Conservation (phyloP, 305 asterid genomes). For the Fraxinus sp. region DNA sequence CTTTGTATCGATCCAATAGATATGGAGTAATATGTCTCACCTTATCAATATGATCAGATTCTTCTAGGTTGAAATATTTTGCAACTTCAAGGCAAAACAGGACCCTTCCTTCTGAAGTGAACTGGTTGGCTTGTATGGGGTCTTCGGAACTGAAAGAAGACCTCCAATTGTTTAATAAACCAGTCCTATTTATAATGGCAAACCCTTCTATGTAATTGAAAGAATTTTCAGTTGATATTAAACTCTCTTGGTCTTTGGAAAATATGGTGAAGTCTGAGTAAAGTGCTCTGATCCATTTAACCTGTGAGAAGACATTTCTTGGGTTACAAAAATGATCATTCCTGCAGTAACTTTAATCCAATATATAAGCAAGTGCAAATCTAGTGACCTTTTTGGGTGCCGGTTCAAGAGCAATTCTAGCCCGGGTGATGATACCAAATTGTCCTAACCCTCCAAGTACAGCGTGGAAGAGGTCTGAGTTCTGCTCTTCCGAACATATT, state of each 20-base stretch:
- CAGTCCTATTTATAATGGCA: constrained; percentile 70
- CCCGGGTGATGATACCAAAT: constrained; percentile 84
- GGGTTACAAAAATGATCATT: constrained; percentile 7
- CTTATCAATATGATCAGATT: constrained; percentile 39
- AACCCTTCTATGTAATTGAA: constrained; percentile 87
- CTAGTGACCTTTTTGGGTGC: constrained; percentile 70
- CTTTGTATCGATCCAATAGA: neutral
- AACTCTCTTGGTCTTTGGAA: constrained; percentile 69
- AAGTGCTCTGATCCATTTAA: constrained; percentile 83
- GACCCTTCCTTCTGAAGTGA: constrained; percentile 73
- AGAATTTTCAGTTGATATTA: constrained; percentile 52
- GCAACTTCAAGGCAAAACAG: constrained; percentile 88
- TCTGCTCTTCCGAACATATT: constrained; percentile 69
- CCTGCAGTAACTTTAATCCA: neutral
- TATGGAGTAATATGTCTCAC: constrained; percentile 34
- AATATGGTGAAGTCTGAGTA: constrained; percentile 71
- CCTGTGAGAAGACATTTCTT: constrained; percentile 45
- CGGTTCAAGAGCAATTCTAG: constrained; percentile 74
- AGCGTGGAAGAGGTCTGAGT: constrained; percentile 70
- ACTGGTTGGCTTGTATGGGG: constrained; percentile 61
- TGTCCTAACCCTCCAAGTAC: constrained; percentile 95
- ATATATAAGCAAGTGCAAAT: neutral
- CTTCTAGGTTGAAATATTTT: constrained; percentile 66
- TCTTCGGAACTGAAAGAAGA: constrained; percentile 79
- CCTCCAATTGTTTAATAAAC: constrained; percentile 81